A percentile compares a stretch with the other conserved stretches of the same genome.
Evolutionary conservation across 1,139 yeast genomes (phyloP).

Genomic region (Geotrichum citri-aurantii): DNA sequence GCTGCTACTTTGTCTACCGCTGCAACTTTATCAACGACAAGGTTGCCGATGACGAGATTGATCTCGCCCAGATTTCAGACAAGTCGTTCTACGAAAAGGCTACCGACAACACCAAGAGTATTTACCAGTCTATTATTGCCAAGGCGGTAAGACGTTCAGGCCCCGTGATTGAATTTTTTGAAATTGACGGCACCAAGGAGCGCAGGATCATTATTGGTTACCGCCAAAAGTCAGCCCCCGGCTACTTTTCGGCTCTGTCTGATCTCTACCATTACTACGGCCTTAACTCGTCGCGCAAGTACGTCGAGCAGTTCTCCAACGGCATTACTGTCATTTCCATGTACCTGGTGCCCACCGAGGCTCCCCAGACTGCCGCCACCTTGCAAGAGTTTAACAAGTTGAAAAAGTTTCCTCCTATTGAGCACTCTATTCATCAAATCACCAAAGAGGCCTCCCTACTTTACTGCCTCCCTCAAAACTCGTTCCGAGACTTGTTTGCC

Average conservation of each 20-base stretch:
- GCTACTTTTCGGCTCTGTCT: conserved; percentile 82
- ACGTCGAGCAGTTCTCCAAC: conserved; percentile 89
- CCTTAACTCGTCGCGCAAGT: conserved; percentile 78
- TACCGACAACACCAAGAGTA: conserved; percentile 66
- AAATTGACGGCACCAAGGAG: conserved; percentile 71
- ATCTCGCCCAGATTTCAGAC: conserved; percentile 69
- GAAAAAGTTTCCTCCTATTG: conserved; percentile 45
- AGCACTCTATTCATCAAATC: conserved; percentile 80
- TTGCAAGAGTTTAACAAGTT: conserved; percentile 33
- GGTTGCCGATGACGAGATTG: conserved; percentile 41
- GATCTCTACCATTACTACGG: conserved; percentile 88
- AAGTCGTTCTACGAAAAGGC: conserved; percentile 73
- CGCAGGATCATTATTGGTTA: conserved; percentile 85
- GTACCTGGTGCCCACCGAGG: conserved; percentile 59
- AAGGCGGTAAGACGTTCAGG: conserved; percentile 76
- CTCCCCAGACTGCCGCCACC: conserved; percentile 35
- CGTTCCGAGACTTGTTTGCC: conserved; percentile 70
- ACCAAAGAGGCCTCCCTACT: conserved; percentile 90
- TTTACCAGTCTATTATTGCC: conserved; percentile 67
- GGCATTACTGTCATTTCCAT: conserved; percentile 83
- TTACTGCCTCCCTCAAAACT: conserved; percentile 85
- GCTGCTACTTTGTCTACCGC: conserved; percentile 83
- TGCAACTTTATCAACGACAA: conserved; percentile 49
- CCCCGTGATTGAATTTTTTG: conserved; percentile 85
- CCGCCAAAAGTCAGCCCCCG: conserved; percentile 76